Percentiles rank a stretch among this genome's conserved stretches.
These are phyloP conservation scores for Talaromyces proteolyticus DNA, from an alignment of 495 filamentous ascomycete genomes.

Conservation along the genomic window DNA sequence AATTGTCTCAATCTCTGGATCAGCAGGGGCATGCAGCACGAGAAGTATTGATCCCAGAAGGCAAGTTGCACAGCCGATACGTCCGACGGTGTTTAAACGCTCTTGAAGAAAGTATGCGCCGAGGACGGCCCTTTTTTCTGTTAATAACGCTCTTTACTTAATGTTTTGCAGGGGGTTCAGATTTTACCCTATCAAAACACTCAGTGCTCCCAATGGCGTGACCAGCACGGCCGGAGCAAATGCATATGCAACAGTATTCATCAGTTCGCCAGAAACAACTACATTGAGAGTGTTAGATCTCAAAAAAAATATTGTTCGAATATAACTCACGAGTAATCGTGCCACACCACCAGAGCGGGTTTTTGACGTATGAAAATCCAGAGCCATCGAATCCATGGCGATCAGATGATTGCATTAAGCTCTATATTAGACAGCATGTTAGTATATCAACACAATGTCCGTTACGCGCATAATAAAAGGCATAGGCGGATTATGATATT, in stretches of 20 bases:
- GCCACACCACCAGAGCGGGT: slow-evolving; percentile 91
- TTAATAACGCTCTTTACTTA: slow-evolving; percentile 19
- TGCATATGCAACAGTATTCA: slow-evolving; percentile 96
- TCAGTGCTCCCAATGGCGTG: slow-evolving; percentile 86
- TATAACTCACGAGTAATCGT: slow-evolving; percentile 72
- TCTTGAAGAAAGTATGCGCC: slow-evolving; percentile 95
- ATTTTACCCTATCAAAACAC: slow-evolving; percentile 80
- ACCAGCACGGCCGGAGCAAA: slow-evolving; percentile 97
- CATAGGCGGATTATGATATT: slow-evolving; percentile 7
- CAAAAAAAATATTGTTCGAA: neutral
- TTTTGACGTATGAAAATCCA: slow-evolving; percentile 87
- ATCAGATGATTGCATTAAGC: slow-evolving; percentile 83
- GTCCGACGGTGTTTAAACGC: slow-evolving; percentile 79
- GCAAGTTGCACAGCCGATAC: slow-evolving; percentile 92
- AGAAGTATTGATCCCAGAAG: slow-evolving; percentile 95
- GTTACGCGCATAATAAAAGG: neutral
- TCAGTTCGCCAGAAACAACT: slow-evolving; percentile 82
- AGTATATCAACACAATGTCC: neutral
- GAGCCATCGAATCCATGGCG: slow-evolving; percentile 94
- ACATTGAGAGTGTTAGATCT: neutral
- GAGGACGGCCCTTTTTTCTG: slow-evolving; percentile 61
- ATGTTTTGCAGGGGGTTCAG: neutral
- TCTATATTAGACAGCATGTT: slow-evolving; percentile 41
- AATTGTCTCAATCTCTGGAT: slow-evolving; percentile 80
- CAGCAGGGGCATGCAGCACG: slow-evolving; percentile 92